Conservation (phyloP, 176 grass and related monocot genomes). For the Bonia amplexicaulis region DNA sequence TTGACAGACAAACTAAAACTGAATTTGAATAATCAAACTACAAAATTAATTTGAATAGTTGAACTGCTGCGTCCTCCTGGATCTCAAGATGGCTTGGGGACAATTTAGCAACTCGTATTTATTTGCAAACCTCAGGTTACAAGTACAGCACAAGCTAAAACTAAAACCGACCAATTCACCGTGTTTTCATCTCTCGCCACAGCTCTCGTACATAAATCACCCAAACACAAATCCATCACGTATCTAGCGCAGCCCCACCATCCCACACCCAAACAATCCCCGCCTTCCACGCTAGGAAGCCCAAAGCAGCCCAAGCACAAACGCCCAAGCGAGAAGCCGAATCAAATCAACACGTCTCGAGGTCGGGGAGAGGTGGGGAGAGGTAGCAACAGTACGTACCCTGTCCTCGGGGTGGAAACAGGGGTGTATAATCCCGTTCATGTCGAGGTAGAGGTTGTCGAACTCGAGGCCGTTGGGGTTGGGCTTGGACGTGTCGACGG, state of each 20-base stretch:
- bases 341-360: neutral
- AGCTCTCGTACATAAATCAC: neutral
- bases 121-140: neutral
- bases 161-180: neutral
- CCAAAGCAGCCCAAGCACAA: neutral
- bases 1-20: neutral
- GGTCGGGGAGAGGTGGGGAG: neutral
- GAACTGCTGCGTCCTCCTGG: neutral
- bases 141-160: neutral
- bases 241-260: neutral
- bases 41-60: neutral
- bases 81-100: neutral
- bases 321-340: neutral
- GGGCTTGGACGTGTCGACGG: slow-evolving; percentile 80
- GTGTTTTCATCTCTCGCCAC: neutral
- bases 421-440: slow-evolving; percentile 56
- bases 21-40: neutral
- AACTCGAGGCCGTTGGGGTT: slow-evolving; percentile 77
- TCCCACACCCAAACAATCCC: neutral
- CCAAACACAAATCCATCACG: neutral
- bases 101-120: neutral
- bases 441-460: slow-evolving; percentile 58
- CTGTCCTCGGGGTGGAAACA: slow-evolving; percentile 61
- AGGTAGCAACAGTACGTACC: neutral
- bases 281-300: neutral